These are phyloP conservation scores for Golubevia pallescens DNA, from an alignment of 1,284 basidiomycete species.

Conservation along the genomic window DNA sequence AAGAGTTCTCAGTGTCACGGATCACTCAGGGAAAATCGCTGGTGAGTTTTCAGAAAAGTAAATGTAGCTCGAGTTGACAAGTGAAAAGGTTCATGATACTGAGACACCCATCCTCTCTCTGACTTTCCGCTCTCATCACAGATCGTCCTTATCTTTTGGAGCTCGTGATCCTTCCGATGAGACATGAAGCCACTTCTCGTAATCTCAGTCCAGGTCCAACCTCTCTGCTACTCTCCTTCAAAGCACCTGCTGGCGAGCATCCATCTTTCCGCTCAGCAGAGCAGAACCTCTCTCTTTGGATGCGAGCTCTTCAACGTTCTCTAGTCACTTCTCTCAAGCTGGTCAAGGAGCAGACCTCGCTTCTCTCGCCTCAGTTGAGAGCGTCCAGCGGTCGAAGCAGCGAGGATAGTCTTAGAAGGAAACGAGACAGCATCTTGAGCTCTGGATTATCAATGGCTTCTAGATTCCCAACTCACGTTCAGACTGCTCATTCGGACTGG, in stretches of 20 bases:
- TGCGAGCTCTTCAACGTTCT: slow-evolving; percentile 10
- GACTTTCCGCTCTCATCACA: neutral
- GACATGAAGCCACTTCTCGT: slow-evolving; percentile 1
- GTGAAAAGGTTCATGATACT: neutral
- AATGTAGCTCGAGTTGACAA: no score
- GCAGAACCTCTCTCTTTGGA: slow-evolving; percentile 7
- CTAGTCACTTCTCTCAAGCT: slow-evolving; percentile 8
- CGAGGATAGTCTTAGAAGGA: slow-evolving; percentile 1
- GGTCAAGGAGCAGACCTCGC: neutral
- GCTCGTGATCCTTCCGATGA: slow-evolving; percentile 7
- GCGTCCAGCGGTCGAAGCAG: neutral
- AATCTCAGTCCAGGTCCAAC: slow-evolving; percentile 5
- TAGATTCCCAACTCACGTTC: neutral
- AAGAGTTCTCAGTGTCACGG: slow-evolving; percentile 8
- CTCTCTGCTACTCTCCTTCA: slow-evolving; percentile 3
- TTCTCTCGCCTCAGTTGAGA: neutral
- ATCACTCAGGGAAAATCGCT: slow-evolving; percentile 5
- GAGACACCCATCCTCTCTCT: neutral
- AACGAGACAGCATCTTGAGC: slow-evolving; percentile 4
- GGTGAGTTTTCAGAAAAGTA: slow-evolving; percentile 6
- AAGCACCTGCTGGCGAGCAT: slow-evolving; percentile 2
- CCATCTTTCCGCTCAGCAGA: slow-evolving; percentile 6
- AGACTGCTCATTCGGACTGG: slow-evolving; percentile 20
- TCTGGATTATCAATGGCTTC: neutral
- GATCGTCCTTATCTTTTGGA: slow-evolving; percentile 6